Evolutionary conservation across 768 basidiomycete genomes (phyloP), one percentile per base, ranked within the genome.

Genomic region (Podaxis mareebaensis): DNA sequence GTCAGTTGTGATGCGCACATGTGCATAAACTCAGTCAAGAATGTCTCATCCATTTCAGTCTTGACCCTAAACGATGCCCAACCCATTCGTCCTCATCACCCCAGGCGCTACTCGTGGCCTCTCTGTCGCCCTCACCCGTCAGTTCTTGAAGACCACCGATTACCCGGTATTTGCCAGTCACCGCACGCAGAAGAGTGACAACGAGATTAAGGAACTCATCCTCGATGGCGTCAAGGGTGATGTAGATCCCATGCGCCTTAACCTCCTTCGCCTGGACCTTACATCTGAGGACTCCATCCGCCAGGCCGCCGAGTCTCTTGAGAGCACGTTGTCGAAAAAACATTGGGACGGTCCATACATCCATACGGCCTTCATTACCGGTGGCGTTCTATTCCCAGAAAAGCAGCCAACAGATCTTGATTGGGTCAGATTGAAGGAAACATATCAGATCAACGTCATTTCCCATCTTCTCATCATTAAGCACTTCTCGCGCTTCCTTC

Each of bases 381-480:
- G 83, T 42, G 85, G 85, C 2, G 68, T 86, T 30, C 76, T 87
- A 33, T 73, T 81, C 64, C 81, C 84, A n/a, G 85, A 87, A 69
- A 84, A 81, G 64, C 78, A 76, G 33, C 83, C 83, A 2, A 73
- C 74, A 3, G 83, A 86, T 65, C 65, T 88, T 54, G 75, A 83
- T 70, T 68, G 74, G 66, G 70, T 71, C 28, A 63, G 74, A 39
- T 70, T 86, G 46, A 66, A 71, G 28, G 70, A 80, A 61, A 79
- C 82, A 12, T 87, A 85, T 73, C 76, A 82, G 66, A 80, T 82
- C 70, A 88, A 88, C 72, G 81, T 83, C 67, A 78, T 87, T 60
- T 82, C 86, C 20, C 85, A 87, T 69, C 74, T 87, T 48, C 78
- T 87, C 46, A 75, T 83, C 65, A 84, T 88, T 74, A 86, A 86